Base-by-base conservation (phyloP, 2,329 filamentous ascomycete genomes). In the Aspergillus piperis region DNA sequence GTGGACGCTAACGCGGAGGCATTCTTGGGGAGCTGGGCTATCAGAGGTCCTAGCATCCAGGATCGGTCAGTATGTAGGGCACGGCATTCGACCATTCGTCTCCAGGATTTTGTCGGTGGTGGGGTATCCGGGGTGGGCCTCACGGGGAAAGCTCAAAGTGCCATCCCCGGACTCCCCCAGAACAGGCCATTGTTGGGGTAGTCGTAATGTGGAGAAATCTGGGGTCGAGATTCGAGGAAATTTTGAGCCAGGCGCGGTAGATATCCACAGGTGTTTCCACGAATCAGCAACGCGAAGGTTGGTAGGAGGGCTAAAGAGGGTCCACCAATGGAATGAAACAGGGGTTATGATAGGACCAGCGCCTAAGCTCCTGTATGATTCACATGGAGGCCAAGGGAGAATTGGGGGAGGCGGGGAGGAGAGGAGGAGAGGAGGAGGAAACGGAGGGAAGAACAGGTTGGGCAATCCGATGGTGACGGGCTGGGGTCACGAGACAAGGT, bases 191-290 rank as follows among this genome's bases (percentile, higher is more conserved):
- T 55, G 39, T 17, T 30, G 41, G 42, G 59, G 21, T 27, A 19
- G 57, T 44, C 27, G 23, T 44, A 53, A 60, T 58, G 61, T 65
- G 66, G 68, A 67, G 68, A 66, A 70, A 64, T 57, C 53, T 49
- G 61, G 62, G 66, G 68, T 65, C 64, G 63, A 65, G 67, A 71
- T 72, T 72, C 69, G 69, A 72, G 71, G 70, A 72, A 71, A 66
- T 72, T 69, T 69, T 70, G 58, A 63, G 56, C 39, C 25, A 55
- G 25, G 8, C 53, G 41, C 53, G 53, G 53, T 64, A 62, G 64
- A 52, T 49, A 52, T 49, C n/a, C 15, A 49, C 48, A 39, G 21
- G 38, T 19, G 56, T 64, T 72, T 70, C 71, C 71, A 73, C 71
- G 66, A 73, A 73, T 73, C 67, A 69, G 47, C 58, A 38, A 25